Percentiles rank a stretch among this genome's conserved stretches.
These are phyloP conservation scores for Claviceps paspali DNA, from an alignment of 2,329 filamentous ascomycete genomes.

Conservation along the genomic window DNA sequence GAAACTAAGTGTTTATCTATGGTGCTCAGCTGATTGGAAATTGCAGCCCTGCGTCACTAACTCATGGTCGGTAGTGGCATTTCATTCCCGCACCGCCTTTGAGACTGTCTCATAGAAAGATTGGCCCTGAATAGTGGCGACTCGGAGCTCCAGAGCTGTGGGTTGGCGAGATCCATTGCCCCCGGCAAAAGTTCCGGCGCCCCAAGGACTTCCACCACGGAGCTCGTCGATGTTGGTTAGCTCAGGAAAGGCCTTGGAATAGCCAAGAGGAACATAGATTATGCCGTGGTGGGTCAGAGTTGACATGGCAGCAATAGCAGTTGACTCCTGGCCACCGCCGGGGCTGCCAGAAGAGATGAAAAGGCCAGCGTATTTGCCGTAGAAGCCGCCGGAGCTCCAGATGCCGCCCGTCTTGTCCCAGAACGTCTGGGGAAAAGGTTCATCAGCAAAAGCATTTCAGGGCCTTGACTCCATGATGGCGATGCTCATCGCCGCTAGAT, in stretches of 20 bases:
- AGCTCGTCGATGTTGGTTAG: conserved; percentile 62
- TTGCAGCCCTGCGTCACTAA: no score
- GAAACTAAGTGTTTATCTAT: no score
- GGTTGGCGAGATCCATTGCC: conserved; percentile 77
- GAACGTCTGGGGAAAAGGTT: conserved; percentile 37
- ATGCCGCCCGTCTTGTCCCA: conserved; percentile 83
- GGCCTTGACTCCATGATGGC: no score
- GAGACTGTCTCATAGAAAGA: conserved; percentile 62
- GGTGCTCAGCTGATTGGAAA: no score
- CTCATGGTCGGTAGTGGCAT: no score
- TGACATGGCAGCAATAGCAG: conserved; percentile 63
- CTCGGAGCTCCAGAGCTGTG: conserved; percentile 53
- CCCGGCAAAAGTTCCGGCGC: conserved; percentile 75
- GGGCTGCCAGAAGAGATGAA: conserved; percentile 77
- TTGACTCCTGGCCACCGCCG: conserved; percentile 89
- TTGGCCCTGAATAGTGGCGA: conserved; percentile 75
- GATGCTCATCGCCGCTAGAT: background rate
- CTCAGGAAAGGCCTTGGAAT: conserved; percentile 60
- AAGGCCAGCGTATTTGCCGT: conserved; percentile 79
- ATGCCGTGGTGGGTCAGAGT: conserved; percentile 89
- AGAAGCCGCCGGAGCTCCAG: conserved; percentile 63
- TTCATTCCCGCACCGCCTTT: no score
- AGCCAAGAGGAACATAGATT: conserved; percentile 91
- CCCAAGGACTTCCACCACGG: conserved; percentile 82
- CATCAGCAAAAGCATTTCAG: background rate